These are phyloP conservation scores for Hyaloscypha variabilis DNA, from an alignment of 495 filamentous ascomycete genomes.

Conservation along the genomic window DNA sequence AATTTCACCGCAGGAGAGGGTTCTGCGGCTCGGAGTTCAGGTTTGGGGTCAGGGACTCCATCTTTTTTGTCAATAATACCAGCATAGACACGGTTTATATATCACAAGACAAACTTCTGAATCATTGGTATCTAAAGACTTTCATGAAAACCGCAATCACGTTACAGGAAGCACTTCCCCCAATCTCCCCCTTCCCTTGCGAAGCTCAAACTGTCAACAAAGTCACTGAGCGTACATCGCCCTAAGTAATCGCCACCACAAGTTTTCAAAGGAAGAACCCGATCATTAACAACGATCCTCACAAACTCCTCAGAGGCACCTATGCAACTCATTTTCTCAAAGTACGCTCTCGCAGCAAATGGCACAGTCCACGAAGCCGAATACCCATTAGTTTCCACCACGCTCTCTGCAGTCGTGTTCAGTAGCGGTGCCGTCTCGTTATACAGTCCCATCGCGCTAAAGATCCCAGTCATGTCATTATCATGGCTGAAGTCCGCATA, in stretches of 20 bases:
- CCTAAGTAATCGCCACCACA: slow-evolving; percentile 70
- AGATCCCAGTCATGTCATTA: slow-evolving; percentile 76
- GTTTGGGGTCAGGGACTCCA: not conserved
- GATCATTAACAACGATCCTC: slow-evolving; percentile 78
- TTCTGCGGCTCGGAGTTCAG: not conserved
- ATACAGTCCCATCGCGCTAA: slow-evolving; percentile 75
- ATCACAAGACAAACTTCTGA: not conserved
- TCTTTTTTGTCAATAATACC: not conserved
- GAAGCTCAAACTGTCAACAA: slow-evolving; percentile 73
- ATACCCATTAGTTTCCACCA: slow-evolving; percentile 49
- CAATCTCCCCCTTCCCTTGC: slow-evolving; percentile 69
- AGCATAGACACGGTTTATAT: not conserved
- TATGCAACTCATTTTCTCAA: slow-evolving; percentile 81
- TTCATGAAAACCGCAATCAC: not conserved
- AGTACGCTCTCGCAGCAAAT: slow-evolving; percentile 74
- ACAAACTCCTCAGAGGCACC: slow-evolving; percentile 59
- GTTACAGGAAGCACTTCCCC: slow-evolving; percentile 63
- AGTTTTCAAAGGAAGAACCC: slow-evolving; percentile 68
- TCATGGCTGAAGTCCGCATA: slow-evolving; percentile 92
- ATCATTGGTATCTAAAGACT: not conserved
- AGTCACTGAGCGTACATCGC: slow-evolving; percentile 64
- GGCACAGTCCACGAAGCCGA: slow-evolving; percentile 76
- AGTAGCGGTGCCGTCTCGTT: slow-evolving; percentile 55
- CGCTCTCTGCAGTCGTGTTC: slow-evolving; percentile 48
- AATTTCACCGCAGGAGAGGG: not conserved